Evolutionary conservation across 1,139 yeast genomes (phyloP).

Genomic region (Diutina sp.): DNA sequence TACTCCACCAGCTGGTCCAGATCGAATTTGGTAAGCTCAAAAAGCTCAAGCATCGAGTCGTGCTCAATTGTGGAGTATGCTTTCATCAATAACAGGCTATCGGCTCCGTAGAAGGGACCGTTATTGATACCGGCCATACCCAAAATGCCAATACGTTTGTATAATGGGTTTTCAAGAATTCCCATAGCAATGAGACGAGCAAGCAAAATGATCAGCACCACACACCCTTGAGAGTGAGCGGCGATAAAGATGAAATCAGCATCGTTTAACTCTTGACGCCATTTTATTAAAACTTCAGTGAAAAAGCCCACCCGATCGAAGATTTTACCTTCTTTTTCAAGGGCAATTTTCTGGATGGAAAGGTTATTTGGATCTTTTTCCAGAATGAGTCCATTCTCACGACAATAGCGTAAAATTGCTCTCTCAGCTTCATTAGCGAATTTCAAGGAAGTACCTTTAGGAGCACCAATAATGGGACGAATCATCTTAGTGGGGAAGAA

Average conservation of each 20-base stretch:
- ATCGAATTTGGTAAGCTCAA: slow-evolving; percentile 71
- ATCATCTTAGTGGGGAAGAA: slow-evolving; percentile 83
- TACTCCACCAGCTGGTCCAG: slow-evolving; percentile 62
- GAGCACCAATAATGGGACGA: slow-evolving; percentile 79
- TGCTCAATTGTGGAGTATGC: slow-evolving; percentile 88
- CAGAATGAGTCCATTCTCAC: slow-evolving; percentile 33
- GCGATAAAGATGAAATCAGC: slow-evolving; percentile 86
- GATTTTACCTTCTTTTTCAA: slow-evolving; percentile 87
- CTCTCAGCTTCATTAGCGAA: slow-evolving; percentile 81
- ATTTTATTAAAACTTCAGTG: slow-evolving; percentile 55
- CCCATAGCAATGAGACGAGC: slow-evolving; percentile 65
- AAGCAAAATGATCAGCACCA: slow-evolving; percentile 70
- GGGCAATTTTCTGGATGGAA: slow-evolving; percentile 77
- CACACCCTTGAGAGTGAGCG: slow-evolving; percentile 92
- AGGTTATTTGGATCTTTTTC: slow-evolving; percentile 29
- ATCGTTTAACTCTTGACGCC: slow-evolving; percentile 54
- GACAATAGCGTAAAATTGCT: slow-evolving; percentile 63
- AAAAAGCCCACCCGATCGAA: slow-evolving; percentile 76
- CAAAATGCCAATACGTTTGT: slow-evolving; percentile 54
- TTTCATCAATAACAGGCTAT: slow-evolving; percentile 68
- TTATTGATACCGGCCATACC: slow-evolving; percentile 95
- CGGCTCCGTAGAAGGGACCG: slow-evolving; percentile 89
- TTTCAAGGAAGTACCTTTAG: slow-evolving; percentile 82
- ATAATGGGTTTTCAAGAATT: slow-evolving; percentile 34
- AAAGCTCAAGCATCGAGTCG: slow-evolving; percentile 72